Evolutionary conservation across 192 early-diverging fungal genomes (phyloP).

Genomic region (Mortierella claussenii): DNA sequence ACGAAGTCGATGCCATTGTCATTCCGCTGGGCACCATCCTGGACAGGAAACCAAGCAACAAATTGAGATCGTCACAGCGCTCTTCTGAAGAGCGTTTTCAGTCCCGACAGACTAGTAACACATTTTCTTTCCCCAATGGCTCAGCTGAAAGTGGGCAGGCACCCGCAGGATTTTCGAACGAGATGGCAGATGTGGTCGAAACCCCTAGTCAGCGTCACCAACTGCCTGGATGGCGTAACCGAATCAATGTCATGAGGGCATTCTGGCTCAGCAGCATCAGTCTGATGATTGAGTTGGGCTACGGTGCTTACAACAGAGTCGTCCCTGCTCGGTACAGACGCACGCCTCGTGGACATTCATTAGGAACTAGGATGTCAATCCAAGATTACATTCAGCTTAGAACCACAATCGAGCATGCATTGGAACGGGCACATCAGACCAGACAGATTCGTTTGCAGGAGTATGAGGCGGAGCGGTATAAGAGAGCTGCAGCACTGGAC

Average conservation of each 20-base stretch:
- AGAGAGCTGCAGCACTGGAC: conserved; percentile 4
- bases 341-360: not conserved
- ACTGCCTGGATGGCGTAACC: conserved; percentile 23
- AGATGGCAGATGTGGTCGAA: conserved; percentile 36
- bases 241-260: conserved; percentile 36
- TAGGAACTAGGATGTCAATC: conserved; percentile 18
- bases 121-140: conserved; percentile 6
- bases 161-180: conserved; percentile 31
- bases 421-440: conserved; percentile 21
- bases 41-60: conserved; percentile 23
- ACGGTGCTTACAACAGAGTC: conserved; percentile 18
- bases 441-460: not conserved
- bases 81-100: not conserved
- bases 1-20: conserved; percentile 54
- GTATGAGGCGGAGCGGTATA: not conserved
- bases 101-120: not conserved
- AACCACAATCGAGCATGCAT: conserved; percentile 20
- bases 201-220: conserved; percentile 27
- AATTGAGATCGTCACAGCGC: not conserved
- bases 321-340: conserved; percentile 29
- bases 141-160: not conserved
- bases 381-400: conserved; percentile 34
- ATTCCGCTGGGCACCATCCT: conserved; percentile 56
- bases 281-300: conserved; percentile 14
- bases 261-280: conserved; percentile 32